Evolutionary conservation across 2,329 filamentous ascomycete genomes (phyloP), one percentile per base, ranked within the genome.

Genomic region (Xylariaceae sp.): DNA sequence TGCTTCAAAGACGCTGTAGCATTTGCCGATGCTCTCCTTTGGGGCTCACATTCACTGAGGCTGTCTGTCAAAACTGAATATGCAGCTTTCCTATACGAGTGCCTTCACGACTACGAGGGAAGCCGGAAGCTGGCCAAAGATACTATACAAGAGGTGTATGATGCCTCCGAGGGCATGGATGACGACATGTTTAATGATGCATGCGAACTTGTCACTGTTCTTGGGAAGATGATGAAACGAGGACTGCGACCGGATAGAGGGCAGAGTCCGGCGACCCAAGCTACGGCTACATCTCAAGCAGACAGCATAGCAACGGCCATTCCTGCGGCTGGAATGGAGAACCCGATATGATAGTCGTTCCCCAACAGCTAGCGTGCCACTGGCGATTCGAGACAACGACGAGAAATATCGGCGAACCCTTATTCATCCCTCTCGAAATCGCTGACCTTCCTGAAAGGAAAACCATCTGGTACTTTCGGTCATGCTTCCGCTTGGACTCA

Each of bases 101-200:
- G 93, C 65, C 79, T 90, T 2, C 90, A 94, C 66, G 91, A 97
- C 62, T 77, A 82, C 43, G 86, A 92, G 18, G 83, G 78, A 34
- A 91, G 90, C 47, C 81, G 92, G 31, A 81, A 82, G 48, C 71
- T 97, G 13, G 93, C 94, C 11, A 87, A 89, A 63, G 80, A 86
- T 36, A 90, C 92, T 3, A 94, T 97, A 55, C 81, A 88, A 40
- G 90, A 96, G 62, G 93, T 97, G 1, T 97, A 97, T 66, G 88
- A 91, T 51, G 90, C 91, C 1, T 85, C 88, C 48, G 92, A 97
- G 69, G 90, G 89, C 17, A 93, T 97, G 84, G 90, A 95, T 53
- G 92, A 97, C 64, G 90, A 95, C 60, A 95, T 94, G 76, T 99
- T 97, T 67, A 84, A 88, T 59, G 94, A 97, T 69, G 90, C 92